phyloP scores from a whole-genome alignment of 495 filamentous ascomycete genomes.

The Annulohypoxylon bovei region DNA sequence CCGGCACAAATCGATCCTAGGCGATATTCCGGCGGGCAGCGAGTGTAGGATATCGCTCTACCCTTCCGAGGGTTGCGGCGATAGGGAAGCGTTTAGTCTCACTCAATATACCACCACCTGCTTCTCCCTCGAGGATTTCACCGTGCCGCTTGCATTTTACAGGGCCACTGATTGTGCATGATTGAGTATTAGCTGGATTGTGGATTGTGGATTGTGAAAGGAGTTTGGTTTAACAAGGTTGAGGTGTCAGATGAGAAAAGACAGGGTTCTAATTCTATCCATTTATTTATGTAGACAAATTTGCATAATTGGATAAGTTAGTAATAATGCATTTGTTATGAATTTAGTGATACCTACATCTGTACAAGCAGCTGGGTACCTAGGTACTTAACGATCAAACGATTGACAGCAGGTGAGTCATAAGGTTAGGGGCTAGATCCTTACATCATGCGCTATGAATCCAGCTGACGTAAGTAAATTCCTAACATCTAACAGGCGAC shows the following conservation, averaged over 20 bases:
- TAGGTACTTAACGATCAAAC: neutral
- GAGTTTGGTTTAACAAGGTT: neutral
- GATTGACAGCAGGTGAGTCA: too few relatives aligned
- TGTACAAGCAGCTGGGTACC: neutral
- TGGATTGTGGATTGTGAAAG: neutral
- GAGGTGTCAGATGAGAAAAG: neutral
- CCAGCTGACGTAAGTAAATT: neutral
- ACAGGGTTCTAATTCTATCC: too few relatives aligned
- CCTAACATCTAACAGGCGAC: too few relatives aligned
- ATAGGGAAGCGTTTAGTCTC: slow-evolving; percentile 15
- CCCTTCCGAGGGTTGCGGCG: slow-evolving; percentile 7
- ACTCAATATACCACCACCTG: slow-evolving; percentile 27
- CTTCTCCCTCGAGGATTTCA: slow-evolving; percentile 19
- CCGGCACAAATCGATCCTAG: slow-evolving; percentile 20
- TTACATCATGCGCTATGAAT: neutral
- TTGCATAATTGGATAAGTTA: neutral
- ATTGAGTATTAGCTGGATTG: neutral
- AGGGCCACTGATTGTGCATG: slow-evolving; percentile 13
- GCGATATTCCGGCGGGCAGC: slow-evolving; percentile 15
- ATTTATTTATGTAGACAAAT: neutral
- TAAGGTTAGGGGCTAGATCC: neutral
- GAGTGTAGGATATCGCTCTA: slow-evolving; percentile 25
- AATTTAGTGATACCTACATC: neutral
- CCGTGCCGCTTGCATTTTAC: slow-evolving; percentile 18
- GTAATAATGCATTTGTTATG: too few relatives aligned